Evolutionary conservation across 169 alveolate species (phyloP), one percentile per base, ranked within the genome.

Genomic region (Plasmodium gonderi): DNA sequence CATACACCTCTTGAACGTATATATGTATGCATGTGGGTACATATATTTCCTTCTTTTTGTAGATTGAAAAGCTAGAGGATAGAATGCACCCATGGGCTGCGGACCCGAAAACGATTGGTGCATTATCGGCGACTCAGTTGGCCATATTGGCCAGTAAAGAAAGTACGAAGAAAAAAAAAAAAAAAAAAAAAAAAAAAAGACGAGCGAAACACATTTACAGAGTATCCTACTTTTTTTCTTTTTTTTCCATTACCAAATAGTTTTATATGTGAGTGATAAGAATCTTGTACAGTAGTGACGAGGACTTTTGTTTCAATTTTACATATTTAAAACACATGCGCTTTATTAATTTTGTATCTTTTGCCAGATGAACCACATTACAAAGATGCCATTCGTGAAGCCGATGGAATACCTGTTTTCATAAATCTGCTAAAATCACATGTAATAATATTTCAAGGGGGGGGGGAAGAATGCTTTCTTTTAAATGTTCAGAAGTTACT

Each of bases 81-180:
- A 95, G 96, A 47, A 91, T 98, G 96, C 99, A 98, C 87, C 98
- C 99, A 6, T 98, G 99, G 99, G 99, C 99, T 3, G 98, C 97
- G 6, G 98, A 97, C 81, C 99, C 99, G 23, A 96, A 95, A 89
- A 98, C 99, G n/a, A 96, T 98, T 40, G 99, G 99, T 14, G 98
- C 99, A n/a, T 95, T 98, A 26, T 98, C 99, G 5, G 99, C 99
- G 42, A 98, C 98, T 14, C 99, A 98, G 93, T 94, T 98, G 90
- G 99, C 99, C n/a, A 97, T 98, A 45, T 92, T 96, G 33, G 99
- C 99, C 14, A 95, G 97, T 80, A 91, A 91, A 67, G 97, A 93
- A 14, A 69, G 97, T 92, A 90, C 26, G 76, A 42, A 20, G 17
- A 54, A 44, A 40, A 38, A 38, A 44, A 14, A 14, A 42, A 29